Base-by-base conservation (phyloP, 2,329 filamentous ascomycete species). In the Venturia nashicola region DNA sequence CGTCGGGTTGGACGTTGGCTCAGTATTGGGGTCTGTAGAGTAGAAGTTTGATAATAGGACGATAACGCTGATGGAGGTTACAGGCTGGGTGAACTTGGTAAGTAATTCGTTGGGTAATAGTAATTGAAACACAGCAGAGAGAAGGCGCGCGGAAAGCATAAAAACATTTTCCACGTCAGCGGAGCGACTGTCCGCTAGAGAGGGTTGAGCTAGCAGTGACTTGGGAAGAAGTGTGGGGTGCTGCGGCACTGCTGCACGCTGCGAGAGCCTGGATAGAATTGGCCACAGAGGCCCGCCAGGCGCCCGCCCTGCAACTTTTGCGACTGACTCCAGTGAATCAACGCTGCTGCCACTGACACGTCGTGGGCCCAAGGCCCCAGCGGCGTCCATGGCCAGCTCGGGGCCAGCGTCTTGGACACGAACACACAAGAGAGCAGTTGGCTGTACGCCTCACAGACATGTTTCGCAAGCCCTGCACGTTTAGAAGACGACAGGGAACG, bases 61-160 rank as follows among this genome's bases (percentile, higher is more conserved):
- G 71, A 79, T 78, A 79, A 77, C 71, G 71, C 70, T 67, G 69
- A 68, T 67, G 72, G 71, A 68, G 71, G 72, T 71, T 72, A 72
- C 51, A 71, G 72, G 69, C 72, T 71, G 67, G 63, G 64, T 71
- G 69, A 71, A 73, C 72, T 70, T 77, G 75, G 76, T 78, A 78
- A 78, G 72, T 71, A 72, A 71, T 77, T 78, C 74, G 46, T 51
- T 51, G 46, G 46, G 46, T 51, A 51, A 51, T 51, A 74, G 72
- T 78, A 78, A 78, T 77, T 75, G 69, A 76, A 78, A 77, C 71
- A 68, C 62, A 67, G 68, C 67, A 68, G 66, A 68, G 67, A 20
- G 18, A 63, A n/a, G 34, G 61, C 23, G 61, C 48, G 61, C 40
- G 54, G 46, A 57, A 57, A n/a, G 12, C 39, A 46, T 51, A 61